A percentile compares a stretch with the other conserved stretches of the same genome.
These are phyloP conservation scores for Brassica hybrid DNA, from an alignment of 441 rosid genomes.

Conservation along the genomic window DNA sequence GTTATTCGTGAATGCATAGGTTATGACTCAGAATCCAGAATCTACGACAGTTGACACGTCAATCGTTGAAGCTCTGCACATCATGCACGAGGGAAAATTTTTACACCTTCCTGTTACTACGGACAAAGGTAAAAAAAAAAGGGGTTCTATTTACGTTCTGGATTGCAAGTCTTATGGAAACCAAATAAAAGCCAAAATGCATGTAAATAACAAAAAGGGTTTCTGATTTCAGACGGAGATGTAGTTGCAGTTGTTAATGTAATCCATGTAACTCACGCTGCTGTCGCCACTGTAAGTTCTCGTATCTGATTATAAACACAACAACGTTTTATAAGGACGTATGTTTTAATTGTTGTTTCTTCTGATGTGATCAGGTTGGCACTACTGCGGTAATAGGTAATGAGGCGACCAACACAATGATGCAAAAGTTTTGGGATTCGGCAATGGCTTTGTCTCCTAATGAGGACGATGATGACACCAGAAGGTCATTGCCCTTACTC, in stretches of 20 bases:
- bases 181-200: background rate
- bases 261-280: constrained; percentile 88
- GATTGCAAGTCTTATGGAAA: constrained; percentile 12
- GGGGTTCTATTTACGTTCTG: background rate
- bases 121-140: constrained; percentile 61
- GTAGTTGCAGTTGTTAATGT: constrained; percentile 88
- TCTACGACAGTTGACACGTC: constrained; percentile 87
- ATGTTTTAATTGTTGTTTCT: background rate
- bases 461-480: constrained; percentile 79
- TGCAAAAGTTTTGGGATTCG: constrained; percentile 99
- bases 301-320: background rate
- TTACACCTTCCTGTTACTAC: constrained; percentile 93
- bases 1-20: constrained; percentile 49
- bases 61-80: constrained; percentile 90
- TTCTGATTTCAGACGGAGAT: constrained; percentile 49
- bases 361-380: constrained; percentile 64
- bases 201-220: constrained; percentile 23
- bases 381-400: constrained; percentile 66
- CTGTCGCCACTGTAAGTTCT: constrained; percentile 85
- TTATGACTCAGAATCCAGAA: constrained; percentile 97
- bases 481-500: constrained; percentile 56
- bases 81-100: constrained; percentile 96
- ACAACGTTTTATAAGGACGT: background rate
- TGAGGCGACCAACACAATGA: constrained; percentile 83
- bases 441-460: constrained; percentile 78